Conservation (phyloP, 2,329 filamentous ascomycete species). For the Macrophomina phaseolina region DNA sequence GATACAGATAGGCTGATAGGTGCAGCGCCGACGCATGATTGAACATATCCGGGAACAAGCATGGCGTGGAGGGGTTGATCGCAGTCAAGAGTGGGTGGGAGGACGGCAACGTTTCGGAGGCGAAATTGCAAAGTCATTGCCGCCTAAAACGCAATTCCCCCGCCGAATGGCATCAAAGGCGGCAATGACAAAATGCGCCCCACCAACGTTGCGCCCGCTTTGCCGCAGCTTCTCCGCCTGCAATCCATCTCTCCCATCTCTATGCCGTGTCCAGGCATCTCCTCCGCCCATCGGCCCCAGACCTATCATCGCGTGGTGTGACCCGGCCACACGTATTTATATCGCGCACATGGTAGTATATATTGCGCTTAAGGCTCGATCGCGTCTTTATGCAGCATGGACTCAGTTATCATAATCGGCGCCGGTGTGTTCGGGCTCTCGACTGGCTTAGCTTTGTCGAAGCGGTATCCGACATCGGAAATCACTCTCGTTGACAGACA, state of each 20-base stretch:
- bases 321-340: neutral
- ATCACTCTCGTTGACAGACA: conserved; percentile 21
- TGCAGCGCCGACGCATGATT: conserved; percentile 13
- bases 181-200: conserved; percentile 8
- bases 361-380: neutral
- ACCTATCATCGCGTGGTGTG: conserved; percentile 1
- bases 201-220: neutral
- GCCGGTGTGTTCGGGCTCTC: conserved; percentile 25
- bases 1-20: conserved; percentile 8
- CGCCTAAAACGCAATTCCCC: too few species aligned
- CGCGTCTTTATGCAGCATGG: neutral
- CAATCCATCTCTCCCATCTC: neutral
- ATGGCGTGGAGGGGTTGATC: conserved; percentile 4
- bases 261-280: neutral
- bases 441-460: conserved; percentile 22
- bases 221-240: conserved; percentile 14
- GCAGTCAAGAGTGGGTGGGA: conserved; percentile 20
- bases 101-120: neutral
- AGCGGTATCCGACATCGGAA: conserved; percentile 4
- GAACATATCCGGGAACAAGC: conserved; percentile 1
- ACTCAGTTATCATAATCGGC: conserved; percentile 19
- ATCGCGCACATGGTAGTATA: neutral
- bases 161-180: too few species aligned
- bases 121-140: neutral
- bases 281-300: too few species aligned